These are phyloP conservation scores for Cladophialophora exuberans DNA, from an alignment of 2,329 filamentous ascomycete species.

Conservation along the genomic window DNA sequence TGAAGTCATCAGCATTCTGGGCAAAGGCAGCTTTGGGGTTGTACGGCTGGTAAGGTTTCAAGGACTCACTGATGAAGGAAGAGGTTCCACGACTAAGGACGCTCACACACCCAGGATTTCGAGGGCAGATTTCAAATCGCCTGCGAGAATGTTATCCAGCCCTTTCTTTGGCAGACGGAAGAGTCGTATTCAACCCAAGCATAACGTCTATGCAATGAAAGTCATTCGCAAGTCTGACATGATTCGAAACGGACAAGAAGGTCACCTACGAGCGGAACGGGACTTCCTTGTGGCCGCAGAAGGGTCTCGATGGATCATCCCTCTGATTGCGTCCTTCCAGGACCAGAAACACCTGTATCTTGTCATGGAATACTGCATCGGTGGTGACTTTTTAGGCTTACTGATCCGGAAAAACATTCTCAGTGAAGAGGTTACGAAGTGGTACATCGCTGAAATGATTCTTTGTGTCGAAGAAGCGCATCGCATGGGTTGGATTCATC, in stretches of 20 bases:
- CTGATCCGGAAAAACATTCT: slow-evolving; percentile 84
- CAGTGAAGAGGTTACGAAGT: slow-evolving; percentile 75
- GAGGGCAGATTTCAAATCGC: slow-evolving; percentile 21
- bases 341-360: slow-evolving; percentile 83
- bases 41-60: slow-evolving; percentile 82
- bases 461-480: slow-evolving; percentile 92
- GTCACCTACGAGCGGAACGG: slow-evolving; percentile 84
- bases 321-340: slow-evolving; percentile 85
- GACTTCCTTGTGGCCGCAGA: slow-evolving; percentile 90
- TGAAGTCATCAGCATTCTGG: slow-evolving; percentile 78
- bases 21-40: slow-evolving; percentile 93
- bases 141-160: slow-evolving; percentile 5
- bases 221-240: slow-evolving; percentile 93
- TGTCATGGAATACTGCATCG: slow-evolving; percentile 98
- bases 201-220: slow-evolving; percentile 90
- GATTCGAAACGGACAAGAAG: slow-evolving; percentile 88
- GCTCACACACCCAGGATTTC: too few species aligned
- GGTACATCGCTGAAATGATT: slow-evolving; percentile 95
- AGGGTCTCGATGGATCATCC: slow-evolving; percentile 87
- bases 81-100: too few species aligned
- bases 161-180: slow-evolving; percentile 2
- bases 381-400: slow-evolving; percentile 87
- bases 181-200: slow-evolving; percentile 35
- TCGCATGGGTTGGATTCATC: slow-evolving; percentile 85
- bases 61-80: slow-evolving; percentile 31